Base-by-base conservation (phyloP, 441 rosid species). In the Omphalea diandra region DNA sequence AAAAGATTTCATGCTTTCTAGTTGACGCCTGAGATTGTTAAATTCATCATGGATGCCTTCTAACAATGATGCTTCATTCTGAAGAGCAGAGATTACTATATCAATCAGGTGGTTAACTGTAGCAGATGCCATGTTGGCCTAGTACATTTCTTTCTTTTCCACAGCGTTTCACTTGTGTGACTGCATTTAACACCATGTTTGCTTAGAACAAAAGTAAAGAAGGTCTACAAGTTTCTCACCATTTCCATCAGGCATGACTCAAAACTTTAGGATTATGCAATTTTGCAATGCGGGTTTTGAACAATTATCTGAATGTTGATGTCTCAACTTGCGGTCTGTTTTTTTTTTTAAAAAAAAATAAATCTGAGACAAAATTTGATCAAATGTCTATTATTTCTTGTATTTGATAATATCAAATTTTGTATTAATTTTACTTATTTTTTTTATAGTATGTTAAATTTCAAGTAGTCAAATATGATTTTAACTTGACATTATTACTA, bases 1-100 rank as follows among this genome's bases (percentile, higher is more conserved):
- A 69, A 77, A 81, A 3, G 83, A 77, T 36, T 55, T 77, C 67
- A 78, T 80, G 83, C 72, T 79, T 27, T 46, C n/a, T 24, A 82
- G 57, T 69, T 77, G 81, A 20, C 49, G 62, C 27, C 78, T 84
- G 71, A 78, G 72, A 54, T 73, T 76, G 41, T 80, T 35, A 31
- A 84, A 58, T 69, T 82, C 77, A 18, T 64, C 66, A 52, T 46
- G 46, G 66, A 80, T 46, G 15, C 74, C 67, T 4, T 70, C 68
- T 27, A 79, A 41, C 33, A 73, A 68, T 22, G 78, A 73, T 49
- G 73, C 71, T 70, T 83, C 82, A 43, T 66, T 77, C 35, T 79
- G 74, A 1, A 79, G 41, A 17, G 64, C 31, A 10, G 57, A 46
- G 17, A n/a, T 6, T 31, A 47, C 11, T 35, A 44, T 47, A 26